Base-by-base conservation (phyloP, 2,329 filamentous ascomycete species). In the Scortechinia acanthostroma region DNA sequence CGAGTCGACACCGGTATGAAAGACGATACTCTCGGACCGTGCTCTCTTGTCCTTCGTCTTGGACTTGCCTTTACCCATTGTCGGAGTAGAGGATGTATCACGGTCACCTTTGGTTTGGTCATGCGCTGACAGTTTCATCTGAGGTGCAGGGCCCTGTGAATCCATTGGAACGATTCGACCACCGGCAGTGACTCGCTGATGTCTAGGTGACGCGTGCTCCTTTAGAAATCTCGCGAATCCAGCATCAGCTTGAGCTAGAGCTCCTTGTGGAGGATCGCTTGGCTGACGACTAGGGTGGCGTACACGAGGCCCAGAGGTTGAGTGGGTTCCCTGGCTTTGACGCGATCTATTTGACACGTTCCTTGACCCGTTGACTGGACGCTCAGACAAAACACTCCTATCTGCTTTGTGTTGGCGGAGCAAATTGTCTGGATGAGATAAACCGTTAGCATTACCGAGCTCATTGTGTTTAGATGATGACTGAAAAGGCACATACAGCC, bases 151-250 rank as follows among this genome's bases (percentile, higher is more conserved):
- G 50, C 44, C 42, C 50, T 51, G 42, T 46, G 46, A 17, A 46
- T 30, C 25, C 62, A 70, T 68, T n/a, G 68, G 66, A 25, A 73
- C 66, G 21, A 73, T 70, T 33, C 61, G 62, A 5, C 69, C 69
- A 19, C 68, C 68, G 46, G 69, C 67, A 30, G 68, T 71, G 43
- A 73, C 69, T 44, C 69, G 64, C 44, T 71, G 64, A 47, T 70
- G 64, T 23, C 61, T 68, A n/a, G 69, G 68, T 25, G 69, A 71
- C 4, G 66, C 59, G 47, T 71, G 68, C 44, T 68, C 59, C 52
- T 65, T 65, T 5, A 73, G 55, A 46, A 72, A 73, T 28, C 58
- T 58, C 22, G 58, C 62, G 52, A 73, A 73, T 0, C 69, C 69
- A 42, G 58, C 55, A 42, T 70, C 59, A 23, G 52, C 55, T 43